Evolutionary conservation across 129 eudicot species (phyloP), one percentile per base, ranked within the genome.

Genomic region (Escallonia herrerae): DNA sequence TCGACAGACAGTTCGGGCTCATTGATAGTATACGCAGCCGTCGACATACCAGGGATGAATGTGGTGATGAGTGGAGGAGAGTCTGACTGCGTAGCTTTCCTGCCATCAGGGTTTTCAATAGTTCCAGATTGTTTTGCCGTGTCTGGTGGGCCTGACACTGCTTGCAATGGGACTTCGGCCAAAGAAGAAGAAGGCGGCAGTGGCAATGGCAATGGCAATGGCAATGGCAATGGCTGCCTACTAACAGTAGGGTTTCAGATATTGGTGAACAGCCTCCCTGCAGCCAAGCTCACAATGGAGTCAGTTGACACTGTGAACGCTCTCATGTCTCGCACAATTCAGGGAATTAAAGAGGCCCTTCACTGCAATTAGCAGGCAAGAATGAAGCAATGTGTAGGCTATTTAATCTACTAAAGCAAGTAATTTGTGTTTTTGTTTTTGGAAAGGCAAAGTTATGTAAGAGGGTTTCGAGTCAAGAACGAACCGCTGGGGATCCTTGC

Each of bases 401-500:
- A 22, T 22, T 22, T 22, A 22, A 22, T 22, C 33, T 22, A 22
- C 33, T 22, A 22, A 22, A 22, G 33, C 33, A 22, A 22, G 33
- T 22, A 22, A 22, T 40, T 49, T 40, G 37, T 67, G 54, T 67
- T 68, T 71, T 61, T 41, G 37, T 67, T 65, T 63, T 54, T 14
- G 33, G 52, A 60, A 33, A 62, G 61, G 64, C 45, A 48, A 52
- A 58, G 67, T 65, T 74, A 74, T 79, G 77, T 71, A 22, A 43
- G 39, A 76, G 81, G 64, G 73, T 74, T 77, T 15, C 12, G 95
- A 87, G 97, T 90, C 97, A 90, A 89, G 97, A 90, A 82, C 90
- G 97, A 82, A 90, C 97, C 95, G 76, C 62, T 68, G 64, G 66
- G 72, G 67, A 62, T 66, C 79, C 80, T 63, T 39, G 74, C 51